Base-by-base conservation (phyloP, 2,329 filamentous ascomycete species). In the Epichloe typhina region DNA sequence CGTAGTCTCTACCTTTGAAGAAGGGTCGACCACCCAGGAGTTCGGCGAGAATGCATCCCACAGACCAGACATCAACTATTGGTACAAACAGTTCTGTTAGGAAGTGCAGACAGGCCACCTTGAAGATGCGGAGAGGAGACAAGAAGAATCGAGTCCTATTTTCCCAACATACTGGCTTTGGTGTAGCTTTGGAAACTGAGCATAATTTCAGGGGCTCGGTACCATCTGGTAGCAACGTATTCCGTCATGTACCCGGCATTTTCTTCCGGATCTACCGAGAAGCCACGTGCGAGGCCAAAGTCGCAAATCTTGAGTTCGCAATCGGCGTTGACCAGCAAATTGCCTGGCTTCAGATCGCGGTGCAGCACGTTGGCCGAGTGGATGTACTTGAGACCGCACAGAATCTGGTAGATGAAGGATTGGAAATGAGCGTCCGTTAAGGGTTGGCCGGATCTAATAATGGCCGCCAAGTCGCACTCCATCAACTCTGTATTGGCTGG, bases 181-280 rank as follows among this genome's bases (percentile, higher is more conserved):
- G 93, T 98, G 71, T 98, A 98, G 74, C 89, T 96, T 71, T 97
- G 91, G 80, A 98, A 98, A 74, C 89, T 96, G 69, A 98, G 74
- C 93, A 98, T 98, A 61, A 98, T 98, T 70, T 98, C 93, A 5
- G 93, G 93, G 3, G 93, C 93, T 71, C 78, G 76, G 63, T 82
- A 98, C 93, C 93, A 98, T 73, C 93, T 80, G 49, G 93, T 98
- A 47, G 93, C 93, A 51, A 98, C 93, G 64, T 98, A 98, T 71
- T 98, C 93, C 11, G 93, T 98, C 93, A 98, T 97, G 71, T 97
- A 98, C 21, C 93, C 93, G 17, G 93, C 93, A 66, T 97, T 97
- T 72, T 98, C 91, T 68, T 98, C 88, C 1, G 93, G 93, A 59
- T 97, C 91, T 63, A 95, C 83, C 3, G 90, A 96, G 74, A 98